Conservation (phyloP, 441 rosid species). For the Corymbia calophylla region DNA sequence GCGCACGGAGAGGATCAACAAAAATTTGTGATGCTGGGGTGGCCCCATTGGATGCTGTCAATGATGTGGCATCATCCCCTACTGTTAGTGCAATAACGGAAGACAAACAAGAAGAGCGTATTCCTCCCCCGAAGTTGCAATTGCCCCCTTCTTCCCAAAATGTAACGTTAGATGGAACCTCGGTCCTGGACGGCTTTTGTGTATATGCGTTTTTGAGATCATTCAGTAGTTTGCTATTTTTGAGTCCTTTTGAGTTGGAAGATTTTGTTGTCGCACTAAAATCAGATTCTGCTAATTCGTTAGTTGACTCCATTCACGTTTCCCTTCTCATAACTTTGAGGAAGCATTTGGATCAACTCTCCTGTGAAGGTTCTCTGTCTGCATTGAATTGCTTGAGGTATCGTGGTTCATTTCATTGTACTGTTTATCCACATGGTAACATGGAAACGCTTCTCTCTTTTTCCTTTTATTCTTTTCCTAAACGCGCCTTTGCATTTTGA, state of each 20-base stretch:
- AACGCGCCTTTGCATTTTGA: slow-evolving; percentile 9
- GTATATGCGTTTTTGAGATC: slow-evolving; percentile 60
- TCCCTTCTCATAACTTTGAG: slow-evolving; percentile 49
- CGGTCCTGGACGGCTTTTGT: slow-evolving; percentile 40
- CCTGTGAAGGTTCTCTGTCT: slow-evolving; percentile 47
- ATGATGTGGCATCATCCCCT: slow-evolving; percentile 40
- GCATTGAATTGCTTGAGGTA: slow-evolving; percentile 70
- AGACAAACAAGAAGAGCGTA: slow-evolving; percentile 34
- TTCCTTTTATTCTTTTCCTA: slow-evolving; percentile 8
- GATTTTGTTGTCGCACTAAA: slow-evolving; percentile 56
- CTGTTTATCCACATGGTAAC: not conserved
- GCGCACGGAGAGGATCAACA: slow-evolving; percentile 61
- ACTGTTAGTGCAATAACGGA: slow-evolving; percentile 48
- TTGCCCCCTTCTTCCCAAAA: slow-evolving; percentile 51
- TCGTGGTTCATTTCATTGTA: slow-evolving; percentile 1
- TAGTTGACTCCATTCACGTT: slow-evolving; percentile 57
- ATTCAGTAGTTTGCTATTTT: slow-evolving; percentile 53
- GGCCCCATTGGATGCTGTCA: slow-evolving; percentile 5
- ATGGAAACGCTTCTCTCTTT: not conserved
- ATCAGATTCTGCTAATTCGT: slow-evolving; percentile 30
- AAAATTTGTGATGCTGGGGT: slow-evolving; percentile 19
- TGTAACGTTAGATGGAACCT: slow-evolving; percentile 43
- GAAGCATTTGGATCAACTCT: slow-evolving; percentile 48
- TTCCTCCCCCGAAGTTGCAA: slow-evolving; percentile 42
- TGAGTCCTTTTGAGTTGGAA: slow-evolving; percentile 71